Evolutionary conservation across 31 red algal species (phyloP), one percentile per base, ranked within the genome.

Genomic region (Asparagopsis taxiformis): DNA sequence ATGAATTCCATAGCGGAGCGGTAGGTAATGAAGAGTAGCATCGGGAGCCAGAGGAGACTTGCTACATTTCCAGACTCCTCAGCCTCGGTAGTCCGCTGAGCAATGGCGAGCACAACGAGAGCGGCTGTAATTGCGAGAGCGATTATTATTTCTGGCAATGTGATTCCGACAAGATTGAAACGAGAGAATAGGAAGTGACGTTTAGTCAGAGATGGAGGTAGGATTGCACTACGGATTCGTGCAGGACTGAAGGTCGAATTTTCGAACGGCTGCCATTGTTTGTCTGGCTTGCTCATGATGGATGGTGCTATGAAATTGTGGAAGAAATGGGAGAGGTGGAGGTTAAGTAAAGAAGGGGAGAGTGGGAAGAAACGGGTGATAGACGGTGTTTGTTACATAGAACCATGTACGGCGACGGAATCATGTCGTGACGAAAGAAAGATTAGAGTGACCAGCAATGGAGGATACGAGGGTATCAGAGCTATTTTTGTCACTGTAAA

Each of bases 1-100:
- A 62, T 3, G 3, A 62, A 3, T 17, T 26, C 58, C 3, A 62
- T 16, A 7, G 58, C 30, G 3, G 58, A 62, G 16, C 58, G 58
- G 29, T 62, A 62, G 3, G 37, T 5, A 32, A 62, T 62, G 8
- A 62, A 3, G 37, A 62, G 31, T 6, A 62, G 37, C 24, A 62
- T 19, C 4, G 58, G 58, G 28, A 62, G 1, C 58, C 58, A 62
- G 58, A 8, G 37, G 7, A 62, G 3, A 5, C 37, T 15, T 5
- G 58, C 58, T 6, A 62, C 17, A 32, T 62, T 62, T 2, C 58
- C 58, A 31, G 58, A 62, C 17, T 32, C 13, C 37, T 62, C 58
- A 29, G 29, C 58, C 21, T 62, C 58, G 19, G 17, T 32, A 31
- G 8, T 16, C 58, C 17, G 31, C 2, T 2, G 21, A 3, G 37